These are phyloP conservation scores for Lasiodiplodia gonubiensis DNA, from an alignment of 2,329 filamentous ascomycete genomes.

Conservation along the genomic window DNA sequence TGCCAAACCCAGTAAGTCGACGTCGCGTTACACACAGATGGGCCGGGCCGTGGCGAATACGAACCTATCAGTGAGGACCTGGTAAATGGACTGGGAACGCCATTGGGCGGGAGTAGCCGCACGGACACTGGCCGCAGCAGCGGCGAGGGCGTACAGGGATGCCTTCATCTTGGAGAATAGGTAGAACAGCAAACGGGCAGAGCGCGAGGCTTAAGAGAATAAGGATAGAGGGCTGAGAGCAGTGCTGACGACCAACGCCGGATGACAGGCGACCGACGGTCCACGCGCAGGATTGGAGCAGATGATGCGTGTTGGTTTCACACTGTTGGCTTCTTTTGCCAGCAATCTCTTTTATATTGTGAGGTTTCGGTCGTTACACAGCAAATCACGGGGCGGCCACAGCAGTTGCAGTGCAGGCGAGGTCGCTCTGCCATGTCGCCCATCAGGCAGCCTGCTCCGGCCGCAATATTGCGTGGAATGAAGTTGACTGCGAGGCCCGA, in stretches of 20 bases:
- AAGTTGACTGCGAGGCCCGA: constrained; percentile 3
- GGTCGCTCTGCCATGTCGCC: background rate
- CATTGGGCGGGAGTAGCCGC: constrained; percentile 45
- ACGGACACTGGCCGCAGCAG: constrained; percentile 18
- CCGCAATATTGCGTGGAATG: background rate
- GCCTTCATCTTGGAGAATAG: constrained; percentile 7
- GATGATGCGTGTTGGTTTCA: background rate
- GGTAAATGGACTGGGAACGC: constrained; percentile 49
- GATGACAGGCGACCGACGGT: background rate
- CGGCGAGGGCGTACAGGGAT: constrained; percentile 13
- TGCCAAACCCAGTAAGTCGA: constrained; percentile 26
- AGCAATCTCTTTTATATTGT: constrained; percentile 22
- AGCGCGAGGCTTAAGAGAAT: background rate
- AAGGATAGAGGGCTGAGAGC: background rate
- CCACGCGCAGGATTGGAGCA: background rate
- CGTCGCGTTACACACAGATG: background rate
- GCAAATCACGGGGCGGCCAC: background rate
- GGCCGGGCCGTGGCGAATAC: background rate
- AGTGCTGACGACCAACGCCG: background rate
- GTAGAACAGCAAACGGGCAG: background rate
- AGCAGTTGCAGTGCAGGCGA: background rate
- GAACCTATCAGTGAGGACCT: constrained; percentile 50
- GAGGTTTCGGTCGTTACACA: background rate
- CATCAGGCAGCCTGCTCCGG: constrained; percentile 7
- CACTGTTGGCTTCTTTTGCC: background rate